Evolutionary conservation across 805 yeast species (phyloP), one percentile per base, ranked within the genome.

Genomic region (Sungouiozyma ichnusensis): DNA sequence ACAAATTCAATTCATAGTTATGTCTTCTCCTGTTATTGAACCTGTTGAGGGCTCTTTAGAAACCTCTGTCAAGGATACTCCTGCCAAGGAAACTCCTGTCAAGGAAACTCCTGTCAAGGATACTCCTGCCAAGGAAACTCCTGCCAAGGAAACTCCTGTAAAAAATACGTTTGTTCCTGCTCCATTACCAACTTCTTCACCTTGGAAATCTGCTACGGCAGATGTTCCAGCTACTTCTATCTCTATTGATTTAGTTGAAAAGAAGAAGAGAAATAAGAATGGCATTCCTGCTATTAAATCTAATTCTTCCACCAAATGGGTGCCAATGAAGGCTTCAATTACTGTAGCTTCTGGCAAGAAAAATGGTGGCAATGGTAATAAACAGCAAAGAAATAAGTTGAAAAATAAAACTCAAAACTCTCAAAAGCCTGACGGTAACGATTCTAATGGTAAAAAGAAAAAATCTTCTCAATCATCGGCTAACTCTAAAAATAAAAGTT

Each of bases 321-420:
- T 79, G 33, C 85, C 85, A n/a, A 76, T 73, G 57, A 71, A 76
- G 50, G 83, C 77, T 20, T 63, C 74, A 35, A 74, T 73, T 38
- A 71, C 71, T 20, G 65, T 73, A 34, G 65, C 61, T 16, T 16
- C 29, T 14, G 48, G 43, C 33, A 48, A 40, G 17, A 46, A 46
- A 20, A 43, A 40, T 41, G 20, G 45, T 39, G 18, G 46, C 15
- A 47, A 42, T n/a, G 38, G 40, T n/a, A 43, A 38, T 41, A 20
- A 44, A 38, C 41, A 41, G 27, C 33, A 39, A 32, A 39, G 35
- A 27, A 43, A 38, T 19, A 24, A 24, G 29, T 24, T 24, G 29
- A 24, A 24, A 11, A 32, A 9, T 16, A 39, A 37, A 15, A 27
- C 33, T 18, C 35, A 45, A 34, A 41, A 43, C 33, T 48, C 41